Evolutionary conservation across 2,329 filamentous ascomycete genomes (phyloP).

Genomic region (Botryosphaeria agaves): DNA sequence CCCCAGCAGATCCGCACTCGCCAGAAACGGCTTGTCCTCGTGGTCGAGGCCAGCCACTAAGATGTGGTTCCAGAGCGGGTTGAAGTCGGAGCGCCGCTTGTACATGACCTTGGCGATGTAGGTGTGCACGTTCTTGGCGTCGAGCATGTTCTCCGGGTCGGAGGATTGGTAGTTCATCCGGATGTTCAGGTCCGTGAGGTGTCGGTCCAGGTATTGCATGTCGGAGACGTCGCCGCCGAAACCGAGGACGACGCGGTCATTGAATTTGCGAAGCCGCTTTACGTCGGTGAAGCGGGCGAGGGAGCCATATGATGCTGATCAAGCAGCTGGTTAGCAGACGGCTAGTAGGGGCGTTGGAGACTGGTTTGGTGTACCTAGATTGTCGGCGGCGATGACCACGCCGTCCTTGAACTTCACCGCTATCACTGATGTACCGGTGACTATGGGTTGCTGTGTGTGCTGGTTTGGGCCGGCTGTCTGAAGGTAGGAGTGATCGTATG

Average conservation of each 20-base stretch:
- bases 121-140: constrained; percentile 82
- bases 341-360: not conserved
- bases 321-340: constrained; percentile 1
- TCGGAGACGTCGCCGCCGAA: constrained; percentile 96
- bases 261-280: constrained; percentile 84
- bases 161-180: constrained; percentile 61
- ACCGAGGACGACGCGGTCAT: constrained; percentile 67
- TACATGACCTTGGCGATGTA: constrained; percentile 95
- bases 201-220: constrained; percentile 96
- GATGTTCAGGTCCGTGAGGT: constrained; percentile 73
- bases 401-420: constrained; percentile 93
- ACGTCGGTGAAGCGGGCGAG: constrained; percentile 90
- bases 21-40: constrained; percentile 61
- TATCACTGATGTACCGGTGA: constrained; percentile 91
- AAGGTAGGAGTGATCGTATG: constrained; percentile 80
- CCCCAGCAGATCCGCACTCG: constrained; percentile 77
- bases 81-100: constrained; percentile 83
- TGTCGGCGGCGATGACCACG: constrained; percentile 92
- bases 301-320: constrained; percentile 83
- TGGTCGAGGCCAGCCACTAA: constrained; percentile 61
- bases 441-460: constrained; percentile 82
- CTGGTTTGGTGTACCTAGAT: constrained; percentile 52
- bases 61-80: constrained; percentile 93
- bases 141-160: constrained; percentile 3
- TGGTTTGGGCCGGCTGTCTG: constrained; percentile 54